These are phyloP conservation scores for Neospora caninum DNA, from an alignment of 169 alveolate species.

Conservation along the genomic window DNA sequence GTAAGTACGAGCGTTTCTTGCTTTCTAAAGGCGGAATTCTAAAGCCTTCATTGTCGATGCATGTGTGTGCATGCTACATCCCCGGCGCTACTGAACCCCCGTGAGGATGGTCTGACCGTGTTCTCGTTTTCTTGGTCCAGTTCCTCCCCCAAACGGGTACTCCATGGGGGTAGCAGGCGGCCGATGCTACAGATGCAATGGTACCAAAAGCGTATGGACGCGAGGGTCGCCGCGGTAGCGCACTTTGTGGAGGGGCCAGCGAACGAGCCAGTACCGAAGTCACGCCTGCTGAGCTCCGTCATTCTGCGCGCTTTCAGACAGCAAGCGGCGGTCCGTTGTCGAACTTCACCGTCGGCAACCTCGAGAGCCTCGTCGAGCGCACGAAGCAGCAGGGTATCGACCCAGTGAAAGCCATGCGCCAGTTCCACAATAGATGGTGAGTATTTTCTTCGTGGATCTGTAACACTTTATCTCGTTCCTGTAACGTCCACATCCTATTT, in stretches of 20 bases:
- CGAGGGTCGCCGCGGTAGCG: too few species aligned
- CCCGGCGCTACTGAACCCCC: neutral
- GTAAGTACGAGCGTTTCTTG: neutral
- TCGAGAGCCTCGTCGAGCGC: slow-evolving; percentile 11
- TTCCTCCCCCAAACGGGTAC: too few species aligned
- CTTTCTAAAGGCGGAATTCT: neutral
- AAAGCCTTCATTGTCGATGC: too few species aligned
- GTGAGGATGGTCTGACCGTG: neutral
- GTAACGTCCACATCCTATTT: neutral
- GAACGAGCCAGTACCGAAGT: neutral
- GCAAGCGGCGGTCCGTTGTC: slow-evolving; percentile 16
- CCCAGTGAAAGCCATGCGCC: neutral
- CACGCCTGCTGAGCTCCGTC: neutral
- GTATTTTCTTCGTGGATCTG: too few species aligned
- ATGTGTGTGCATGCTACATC: neutral
- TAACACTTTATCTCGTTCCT: neutral
- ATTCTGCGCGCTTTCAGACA: neutral
- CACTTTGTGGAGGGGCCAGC: neutral
- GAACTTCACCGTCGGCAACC: slow-evolving; percentile 37
- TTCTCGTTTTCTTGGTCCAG: neutral
- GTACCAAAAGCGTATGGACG: too few species aligned
- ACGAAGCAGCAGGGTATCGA: slow-evolving; percentile 19
- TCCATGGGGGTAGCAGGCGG: too few species aligned
- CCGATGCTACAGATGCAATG: too few species aligned
- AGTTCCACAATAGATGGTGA: slow-evolving; percentile 48